Conservation (phyloP, 108 stramenopile genomes). For the Fragilariopsis cylindrus region DNA sequence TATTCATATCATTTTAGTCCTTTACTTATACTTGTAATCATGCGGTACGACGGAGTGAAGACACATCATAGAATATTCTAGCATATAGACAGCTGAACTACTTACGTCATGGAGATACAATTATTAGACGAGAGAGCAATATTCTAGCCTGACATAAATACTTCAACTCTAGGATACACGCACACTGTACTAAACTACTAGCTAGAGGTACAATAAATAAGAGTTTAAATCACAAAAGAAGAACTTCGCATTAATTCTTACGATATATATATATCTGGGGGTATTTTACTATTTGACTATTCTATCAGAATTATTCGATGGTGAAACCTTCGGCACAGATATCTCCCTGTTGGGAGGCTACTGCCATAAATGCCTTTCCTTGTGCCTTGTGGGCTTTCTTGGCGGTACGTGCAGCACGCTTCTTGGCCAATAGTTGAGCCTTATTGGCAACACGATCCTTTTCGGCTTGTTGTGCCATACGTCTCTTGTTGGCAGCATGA, state of each 20-base stretch:
- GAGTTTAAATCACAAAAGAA: background rate
- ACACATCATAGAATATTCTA: no score
- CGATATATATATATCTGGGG: background rate
- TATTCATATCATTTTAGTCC: no score
- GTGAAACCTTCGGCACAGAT: slow-evolving; percentile 84
- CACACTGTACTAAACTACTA: no score
- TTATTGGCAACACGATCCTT: slow-evolving; percentile 66
- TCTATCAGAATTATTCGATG: slow-evolving; percentile 38
- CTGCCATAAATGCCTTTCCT: slow-evolving; percentile 79
- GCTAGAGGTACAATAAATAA: no score
- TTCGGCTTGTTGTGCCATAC: slow-evolving; percentile 67
- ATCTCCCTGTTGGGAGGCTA: slow-evolving; percentile 78
- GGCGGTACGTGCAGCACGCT: slow-evolving; percentile 58
- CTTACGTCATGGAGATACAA: no score
- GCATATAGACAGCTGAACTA: no score
- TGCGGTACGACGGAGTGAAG: no score
- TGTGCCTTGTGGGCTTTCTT: slow-evolving; percentile 73
- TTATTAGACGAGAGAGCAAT: no score
- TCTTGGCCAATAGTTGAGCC: slow-evolving; percentile 57
- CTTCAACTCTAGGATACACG: no score
- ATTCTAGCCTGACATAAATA: no score
- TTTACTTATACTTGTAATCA: no score
- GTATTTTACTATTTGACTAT: background rate
- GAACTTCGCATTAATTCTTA: slow-evolving; percentile 23
- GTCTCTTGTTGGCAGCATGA: slow-evolving; percentile 87